Percentiles rank a stretch among this genome's conserved stretches.
phyloP scores from a whole-genome alignment of 345 rosid genomes.

The Citrus trifoliata region DNA sequence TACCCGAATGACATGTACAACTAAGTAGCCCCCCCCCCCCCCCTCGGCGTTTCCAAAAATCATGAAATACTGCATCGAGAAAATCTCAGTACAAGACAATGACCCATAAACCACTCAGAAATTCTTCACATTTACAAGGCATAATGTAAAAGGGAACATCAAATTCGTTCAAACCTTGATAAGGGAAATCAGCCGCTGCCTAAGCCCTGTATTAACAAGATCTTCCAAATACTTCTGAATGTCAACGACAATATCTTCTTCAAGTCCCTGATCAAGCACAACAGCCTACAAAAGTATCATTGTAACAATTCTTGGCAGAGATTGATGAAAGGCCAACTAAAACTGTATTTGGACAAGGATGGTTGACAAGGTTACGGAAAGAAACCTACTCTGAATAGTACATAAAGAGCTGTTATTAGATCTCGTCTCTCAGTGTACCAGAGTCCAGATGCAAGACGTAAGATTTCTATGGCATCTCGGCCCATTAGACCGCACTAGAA shows the following conservation, averaged over 20 bases:
- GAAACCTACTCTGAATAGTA: conserved; percentile 65
- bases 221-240: conserved; percentile 78
- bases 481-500: conserved; percentile 83
- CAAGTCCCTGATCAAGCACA: conserved; percentile 84
- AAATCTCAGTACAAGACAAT: neutral
- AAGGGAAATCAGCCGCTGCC: conserved; percentile 71
- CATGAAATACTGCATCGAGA: neutral
- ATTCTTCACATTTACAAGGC: neutral
- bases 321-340: conserved; percentile 2
- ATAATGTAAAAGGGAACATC: conserved; percentile 1
- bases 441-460: conserved; percentile 87
- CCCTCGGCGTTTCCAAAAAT: neutral
- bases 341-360: neutral
- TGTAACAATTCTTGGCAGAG: conserved; percentile 5
- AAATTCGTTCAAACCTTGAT: conserved; percentile 48
- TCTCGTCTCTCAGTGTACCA: conserved; percentile 97
- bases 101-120: neutral
- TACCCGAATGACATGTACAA: neutral
- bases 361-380: neutral
- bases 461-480: conserved; percentile 72
- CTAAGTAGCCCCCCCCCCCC: neutral
- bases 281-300: conserved; percentile 57
- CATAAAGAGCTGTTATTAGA: conserved; percentile 65
- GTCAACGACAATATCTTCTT: conserved; percentile 67
- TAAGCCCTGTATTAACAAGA: conserved; percentile 66